Base-by-base conservation (phyloP, 2,329 filamentous ascomycete genomes). In the Fusarium humuli region DNA sequence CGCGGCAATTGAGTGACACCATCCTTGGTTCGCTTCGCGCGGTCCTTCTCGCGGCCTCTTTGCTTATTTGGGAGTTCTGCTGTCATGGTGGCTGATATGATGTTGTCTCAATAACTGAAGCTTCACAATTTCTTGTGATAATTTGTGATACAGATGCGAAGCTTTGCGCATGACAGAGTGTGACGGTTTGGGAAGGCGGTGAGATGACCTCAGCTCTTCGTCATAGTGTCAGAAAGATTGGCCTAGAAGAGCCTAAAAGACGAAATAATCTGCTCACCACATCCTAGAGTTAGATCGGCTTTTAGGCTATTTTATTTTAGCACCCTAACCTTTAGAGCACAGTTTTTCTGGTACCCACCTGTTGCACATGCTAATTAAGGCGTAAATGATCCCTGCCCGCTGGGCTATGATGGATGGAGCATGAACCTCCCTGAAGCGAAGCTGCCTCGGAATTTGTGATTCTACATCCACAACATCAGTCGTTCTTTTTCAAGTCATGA, bases 1-100 rank as follows among this genome's bases (percentile, higher is more conserved):
- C 93, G 91, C 12, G 96, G 96, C 75, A 98, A 82, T 75, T 89
- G 86, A 10, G 88, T 81, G 41, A 82, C 81, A 23, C 81, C 84
- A 76, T 87, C 84, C 67, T 87, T 82, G 40, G 82, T 81, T 54
- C 85, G 84, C 56, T 84, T 81, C 58, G 85, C 85, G 73, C 87
- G 89, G 77, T 92, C 92, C 63, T 87, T 86, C 61, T 89, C 86
- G 70, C 92, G 89, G 82, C 90, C 90, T 74, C 88, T 86, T 63
- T 85, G 85, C 78, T 91, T 92, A 64, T 84, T 86, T 45, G 77
- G 65, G 53, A 75, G 59, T 11, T 73, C 75, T n/a, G 75, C 53
- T 76, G 79, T 80, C 61, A 73, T 75, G 50, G 11, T 63, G 54
- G 53, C 40, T 27, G 45, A 11, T 54, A 48, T 52, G 54, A 56